These are phyloP conservation scores for Naganishia friedmannii DNA, from an alignment of 768 basidiomycete genomes.

Conservation along the genomic window DNA sequence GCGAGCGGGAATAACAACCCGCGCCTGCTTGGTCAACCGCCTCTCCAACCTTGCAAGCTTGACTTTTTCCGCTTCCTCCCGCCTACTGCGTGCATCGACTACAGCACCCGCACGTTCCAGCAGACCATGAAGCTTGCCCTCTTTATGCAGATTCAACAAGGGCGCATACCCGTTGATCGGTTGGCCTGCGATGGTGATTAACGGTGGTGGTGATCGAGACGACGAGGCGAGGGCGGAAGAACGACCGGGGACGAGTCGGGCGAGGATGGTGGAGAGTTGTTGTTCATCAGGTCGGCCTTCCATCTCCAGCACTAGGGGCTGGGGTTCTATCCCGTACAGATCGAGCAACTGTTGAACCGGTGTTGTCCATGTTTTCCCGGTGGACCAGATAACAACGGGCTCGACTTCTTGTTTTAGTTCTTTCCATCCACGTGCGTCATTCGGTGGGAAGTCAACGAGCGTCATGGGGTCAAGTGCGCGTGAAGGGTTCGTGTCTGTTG, in stretches of 20 bases:
- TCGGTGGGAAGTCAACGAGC: constrained; percentile 37
- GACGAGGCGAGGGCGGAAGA: not conserved
- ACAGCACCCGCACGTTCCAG: constrained; percentile 26
- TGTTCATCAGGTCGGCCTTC: constrained; percentile 13
- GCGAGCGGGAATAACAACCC: not conserved
- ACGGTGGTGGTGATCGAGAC: constrained; percentile 2
- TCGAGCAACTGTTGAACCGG: constrained; percentile 20
- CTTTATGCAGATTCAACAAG: constrained; percentile 13
- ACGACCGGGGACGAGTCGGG: constrained; percentile 16
- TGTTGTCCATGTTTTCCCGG: constrained; percentile 34
- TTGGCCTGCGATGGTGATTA: constrained; percentile 29
- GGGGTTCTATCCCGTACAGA: constrained; percentile 20
- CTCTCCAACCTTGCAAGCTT: not conserved
- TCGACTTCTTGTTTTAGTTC: constrained; percentile 44
- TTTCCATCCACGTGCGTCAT: constrained; percentile 33
- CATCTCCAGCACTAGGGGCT: not conserved
- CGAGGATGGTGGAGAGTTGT: constrained; percentile 15
- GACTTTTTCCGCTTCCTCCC: not conserved
- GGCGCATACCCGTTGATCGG: constrained; percentile 24
- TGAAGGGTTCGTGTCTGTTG: constrained; percentile 34
- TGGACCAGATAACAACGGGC: constrained; percentile 47
- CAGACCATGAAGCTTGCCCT: constrained; percentile 11
- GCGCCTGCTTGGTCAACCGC: not conserved
- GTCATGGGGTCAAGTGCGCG: constrained; percentile 40
- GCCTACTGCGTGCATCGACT: constrained; percentile 23